These are phyloP conservation scores for Dacryopinax primogenitus DNA, from an alignment of 768 basidiomycete species.

Conservation along the genomic window DNA sequence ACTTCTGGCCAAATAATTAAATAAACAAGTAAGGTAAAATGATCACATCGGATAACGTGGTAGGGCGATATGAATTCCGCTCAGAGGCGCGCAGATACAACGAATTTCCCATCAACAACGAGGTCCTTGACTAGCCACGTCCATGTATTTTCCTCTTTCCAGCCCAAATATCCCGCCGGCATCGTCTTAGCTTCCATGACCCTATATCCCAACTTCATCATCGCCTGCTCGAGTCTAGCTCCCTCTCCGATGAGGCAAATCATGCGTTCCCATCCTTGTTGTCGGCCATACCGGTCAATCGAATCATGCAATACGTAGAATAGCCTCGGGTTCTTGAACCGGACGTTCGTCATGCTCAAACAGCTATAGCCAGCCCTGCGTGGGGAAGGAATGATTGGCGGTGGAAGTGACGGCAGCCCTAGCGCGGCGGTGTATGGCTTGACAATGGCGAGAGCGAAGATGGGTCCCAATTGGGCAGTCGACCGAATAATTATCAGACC, in stretches of 20 bases:
- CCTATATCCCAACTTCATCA: background rate
- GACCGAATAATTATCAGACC: background rate
- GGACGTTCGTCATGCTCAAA: slow-evolving; percentile 1
- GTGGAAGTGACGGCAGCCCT: background rate
- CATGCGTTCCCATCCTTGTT: slow-evolving; percentile 3
- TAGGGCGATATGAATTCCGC: background rate
- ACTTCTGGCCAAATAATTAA: background rate
- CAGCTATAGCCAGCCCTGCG: background rate
- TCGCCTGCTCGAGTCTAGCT: background rate
- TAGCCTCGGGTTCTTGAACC: background rate
- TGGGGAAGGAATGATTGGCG: background rate
- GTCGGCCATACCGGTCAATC: background rate
- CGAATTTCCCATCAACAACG: background rate
- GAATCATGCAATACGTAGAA: background rate
- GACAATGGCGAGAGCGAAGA: background rate
- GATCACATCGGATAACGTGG: background rate
- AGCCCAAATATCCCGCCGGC: slow-evolving; percentile 4
- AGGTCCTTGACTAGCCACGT: background rate
- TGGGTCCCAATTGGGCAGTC: background rate
- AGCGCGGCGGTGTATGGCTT: slow-evolving; percentile 1
- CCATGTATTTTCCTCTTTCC: slow-evolving; percentile 1
- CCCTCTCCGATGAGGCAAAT: background rate
- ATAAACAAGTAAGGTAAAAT: background rate
- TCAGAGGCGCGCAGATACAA: background rate
- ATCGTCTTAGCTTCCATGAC: background rate